Percentiles rank a stretch among this genome's conserved stretches.
These are phyloP conservation scores for Lojkania enalia DNA, from an alignment of 2,329 filamentous ascomycete genomes.

Conservation along the genomic window DNA sequence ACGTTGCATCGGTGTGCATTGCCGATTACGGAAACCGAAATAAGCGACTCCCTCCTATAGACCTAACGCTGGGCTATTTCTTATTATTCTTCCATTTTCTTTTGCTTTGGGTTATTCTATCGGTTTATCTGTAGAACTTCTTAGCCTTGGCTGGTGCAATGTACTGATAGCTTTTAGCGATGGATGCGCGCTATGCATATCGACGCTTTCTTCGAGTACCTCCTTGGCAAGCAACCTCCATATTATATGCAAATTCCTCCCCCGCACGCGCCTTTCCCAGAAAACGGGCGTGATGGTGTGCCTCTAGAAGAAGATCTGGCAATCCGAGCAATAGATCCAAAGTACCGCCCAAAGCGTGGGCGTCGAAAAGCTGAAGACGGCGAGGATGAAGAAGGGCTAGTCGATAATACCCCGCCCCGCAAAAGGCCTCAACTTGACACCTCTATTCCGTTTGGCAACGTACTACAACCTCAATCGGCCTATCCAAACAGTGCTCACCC, in stretches of 20 bases:
- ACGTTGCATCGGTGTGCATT: slow-evolving; percentile 5
- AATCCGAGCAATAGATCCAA: slow-evolving; percentile 78
- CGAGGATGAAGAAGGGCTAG: slow-evolving; percentile 59
- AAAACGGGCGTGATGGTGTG: slow-evolving; percentile 76
- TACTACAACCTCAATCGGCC: slow-evolving; percentile 49
- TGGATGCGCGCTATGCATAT: slow-evolving; percentile 98
- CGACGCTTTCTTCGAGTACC: slow-evolving; percentile 91
- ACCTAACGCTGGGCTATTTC: slow-evolving; percentile 1
- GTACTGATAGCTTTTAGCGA: slow-evolving; percentile 57
- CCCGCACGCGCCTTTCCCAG: slow-evolving; percentile 63
- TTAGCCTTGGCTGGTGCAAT: neutral
- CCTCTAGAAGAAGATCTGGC: slow-evolving; percentile 86
- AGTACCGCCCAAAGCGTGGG: slow-evolving; percentile 66
- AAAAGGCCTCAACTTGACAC: slow-evolving; percentile 67
- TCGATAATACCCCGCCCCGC: slow-evolving; percentile 42
- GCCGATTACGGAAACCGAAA: slow-evolving; percentile 7
- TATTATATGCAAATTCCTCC: slow-evolving; percentile 80
- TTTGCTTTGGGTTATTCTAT: neutral
- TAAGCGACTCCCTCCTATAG: slow-evolving; percentile 5
- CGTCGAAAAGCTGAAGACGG: slow-evolving; percentile 64
- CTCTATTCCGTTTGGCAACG: slow-evolving; percentile 46
- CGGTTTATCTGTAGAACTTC: neutral
- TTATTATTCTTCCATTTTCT: neutral
- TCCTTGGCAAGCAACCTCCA: slow-evolving; percentile 73
- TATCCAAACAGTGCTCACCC: slow-evolving; percentile 60